phyloP scores from a whole-genome alignment of 2,329 filamentous ascomycete genomes.

The Aspergillus sp. region DNA sequence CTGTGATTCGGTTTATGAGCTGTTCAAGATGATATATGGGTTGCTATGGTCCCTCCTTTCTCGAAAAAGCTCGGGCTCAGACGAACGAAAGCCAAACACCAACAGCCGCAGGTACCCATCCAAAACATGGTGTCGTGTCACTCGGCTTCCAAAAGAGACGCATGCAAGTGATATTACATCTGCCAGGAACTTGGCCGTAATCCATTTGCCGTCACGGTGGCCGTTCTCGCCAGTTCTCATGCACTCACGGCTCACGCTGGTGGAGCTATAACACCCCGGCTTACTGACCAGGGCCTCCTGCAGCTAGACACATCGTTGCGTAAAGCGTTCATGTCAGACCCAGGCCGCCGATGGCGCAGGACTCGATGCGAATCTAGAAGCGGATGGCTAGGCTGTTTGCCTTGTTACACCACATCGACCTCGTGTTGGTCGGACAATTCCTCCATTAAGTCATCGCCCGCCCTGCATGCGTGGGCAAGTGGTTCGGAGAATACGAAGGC shows the following conservation, averaged over 20 bases:
- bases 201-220: too few species aligned
- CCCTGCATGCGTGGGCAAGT: constrained; percentile 2
- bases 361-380: background rate
- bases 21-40: background rate
- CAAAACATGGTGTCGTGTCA: background rate
- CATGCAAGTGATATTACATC: background rate
- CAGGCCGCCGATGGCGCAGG: background rate
- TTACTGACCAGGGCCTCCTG: too few species aligned
- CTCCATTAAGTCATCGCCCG: background rate
- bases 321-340: too few species aligned
- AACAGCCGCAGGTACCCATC: background rate
- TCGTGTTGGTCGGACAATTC: background rate
- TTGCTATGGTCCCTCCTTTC: background rate
- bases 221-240: background rate
- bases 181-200: background rate
- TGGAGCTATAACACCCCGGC: too few species aligned
- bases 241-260: background rate
- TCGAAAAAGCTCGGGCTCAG: background rate
- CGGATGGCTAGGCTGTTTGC: background rate
- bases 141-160: background rate
- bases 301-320: too few species aligned
- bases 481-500: background rate
- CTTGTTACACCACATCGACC: background rate
- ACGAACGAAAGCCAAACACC: background rate
- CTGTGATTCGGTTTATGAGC: background rate